Base-by-base conservation (phyloP, 2,329 filamentous ascomycete species). In the Microcyclosporella mali region DNA sequence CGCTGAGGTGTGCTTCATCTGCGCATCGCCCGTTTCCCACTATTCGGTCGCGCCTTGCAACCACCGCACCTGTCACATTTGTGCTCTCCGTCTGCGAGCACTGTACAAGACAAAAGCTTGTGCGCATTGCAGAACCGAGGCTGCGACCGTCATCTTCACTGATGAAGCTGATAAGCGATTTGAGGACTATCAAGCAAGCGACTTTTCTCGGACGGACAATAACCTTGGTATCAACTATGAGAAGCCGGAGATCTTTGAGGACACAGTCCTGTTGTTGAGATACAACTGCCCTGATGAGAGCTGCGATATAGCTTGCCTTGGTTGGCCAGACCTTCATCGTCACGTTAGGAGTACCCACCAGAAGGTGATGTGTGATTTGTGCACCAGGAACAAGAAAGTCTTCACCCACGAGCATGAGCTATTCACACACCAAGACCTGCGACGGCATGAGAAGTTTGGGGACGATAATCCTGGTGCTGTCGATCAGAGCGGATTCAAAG, bases 361-460 rank as follows among this genome's bases (percentile, higher is more conserved):
- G 51, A 94, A 90, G 69, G 82, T 85, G 62, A 89, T 94, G 83
- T 94, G 79, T 66, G 88, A 95, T 64, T 73, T 95, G 9, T 95
- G 89, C 66, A 85, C 89, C 6, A 75, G 88, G 47, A 89, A 95
- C 71, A 98, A 98, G 69, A 95, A 95, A 61, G 88, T 95, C 27
- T 98, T 98, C 57, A 95, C 92, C 1, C 92, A 98, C 67, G 92
- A 98, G 66, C 92, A 98, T 62, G 87, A 94, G 50, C 75, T 98
- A 1, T 97, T 95, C 64, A 84, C 85, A 1, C 77, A 81, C 49
- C 78, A 82, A 50, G 87, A 90, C 55, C 72, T 97, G 37, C 81
- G 85, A 54, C 85, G 80, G 57, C 92, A 98, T 64, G 94, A 97
- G 75, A 85, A 80, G 49, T 81, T 84, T 50, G 92, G 92, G 45